Evolutionary conservation across 2,329 filamentous ascomycete species (phyloP).

Genomic region (Diaporthe ilicicola): DNA sequence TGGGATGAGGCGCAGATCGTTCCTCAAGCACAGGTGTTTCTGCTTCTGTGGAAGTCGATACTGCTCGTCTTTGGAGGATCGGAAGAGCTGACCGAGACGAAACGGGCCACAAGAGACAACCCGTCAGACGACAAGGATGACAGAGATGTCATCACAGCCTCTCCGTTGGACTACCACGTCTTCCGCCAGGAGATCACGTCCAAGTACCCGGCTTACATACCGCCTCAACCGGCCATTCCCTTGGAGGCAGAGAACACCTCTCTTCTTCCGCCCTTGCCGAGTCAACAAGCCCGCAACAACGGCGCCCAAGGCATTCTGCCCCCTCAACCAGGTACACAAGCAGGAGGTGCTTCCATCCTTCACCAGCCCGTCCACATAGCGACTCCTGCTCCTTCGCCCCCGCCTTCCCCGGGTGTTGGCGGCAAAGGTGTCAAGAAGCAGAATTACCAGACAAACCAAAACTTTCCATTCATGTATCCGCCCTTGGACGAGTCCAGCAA

Average conservation of each 20-base stretch:
- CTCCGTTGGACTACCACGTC: slow-evolving; percentile 92
- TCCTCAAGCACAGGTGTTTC: slow-evolving; percentile 73
- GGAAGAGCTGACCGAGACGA: slow-evolving; percentile 75
- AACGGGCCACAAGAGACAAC: slow-evolving; percentile 73
- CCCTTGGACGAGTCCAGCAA: slow-evolving; percentile 90
- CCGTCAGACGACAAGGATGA: slow-evolving; percentile 63
- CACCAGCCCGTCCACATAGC: slow-evolving; percentile 98
- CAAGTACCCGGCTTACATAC: slow-evolving; percentile 96
- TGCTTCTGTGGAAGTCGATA: slow-evolving; percentile 92
- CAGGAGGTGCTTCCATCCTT: slow-evolving; percentile 79
- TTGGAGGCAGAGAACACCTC: slow-evolving; percentile 92
- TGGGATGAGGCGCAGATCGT: slow-evolving; percentile 74
- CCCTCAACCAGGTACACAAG: slow-evolving; percentile 61
- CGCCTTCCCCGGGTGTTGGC: slow-evolving; percentile 85
- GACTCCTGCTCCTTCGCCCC: slow-evolving; percentile 95
- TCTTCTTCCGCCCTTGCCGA: slow-evolving; percentile 84
- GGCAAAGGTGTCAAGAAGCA: slow-evolving; percentile 98
- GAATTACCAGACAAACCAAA: slow-evolving; percentile 99
- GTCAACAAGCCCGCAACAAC: slow-evolving; percentile 71
- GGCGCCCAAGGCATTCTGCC: slow-evolving; percentile 70
- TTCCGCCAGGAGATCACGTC: slow-evolving; percentile 97
- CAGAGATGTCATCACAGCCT: slow-evolving; percentile 87
- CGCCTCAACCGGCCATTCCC: slow-evolving; percentile 82
- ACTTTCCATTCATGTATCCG: slow-evolving; percentile 97
- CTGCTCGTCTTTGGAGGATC: slow-evolving; percentile 86